Evolutionary conservation across 2,329 filamentous ascomycete species (phyloP).

Genomic region (Chrysoporthe austroafricana): DNA sequence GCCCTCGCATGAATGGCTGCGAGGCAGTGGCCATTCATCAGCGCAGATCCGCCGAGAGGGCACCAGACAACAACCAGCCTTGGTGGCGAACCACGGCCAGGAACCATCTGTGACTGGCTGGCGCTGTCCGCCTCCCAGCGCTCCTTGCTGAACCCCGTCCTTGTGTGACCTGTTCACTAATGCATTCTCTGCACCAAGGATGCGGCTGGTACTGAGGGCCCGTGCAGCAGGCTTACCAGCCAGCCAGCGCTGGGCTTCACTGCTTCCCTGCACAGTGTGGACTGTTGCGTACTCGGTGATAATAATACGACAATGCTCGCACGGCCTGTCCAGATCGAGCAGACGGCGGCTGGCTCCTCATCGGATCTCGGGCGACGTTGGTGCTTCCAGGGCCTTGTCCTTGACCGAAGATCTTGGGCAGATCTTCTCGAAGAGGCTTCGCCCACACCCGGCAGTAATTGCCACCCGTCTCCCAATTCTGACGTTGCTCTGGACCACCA

Average conservation of each 20-base stretch:
- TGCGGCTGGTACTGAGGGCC: slow-evolving; percentile 19
- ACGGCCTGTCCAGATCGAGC: slow-evolving; percentile 19
- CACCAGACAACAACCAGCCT: slow-evolving; percentile 9
- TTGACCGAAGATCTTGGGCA: slow-evolving; percentile 4
- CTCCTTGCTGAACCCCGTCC: slow-evolving; percentile 9
- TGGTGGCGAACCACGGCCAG: slow-evolving; percentile 23
- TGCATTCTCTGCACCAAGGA: slow-evolving; percentile 17
- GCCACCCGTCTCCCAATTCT: slow-evolving; percentile 21
- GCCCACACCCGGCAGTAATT: slow-evolving; percentile 2
- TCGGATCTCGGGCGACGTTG: slow-evolving; percentile 12
- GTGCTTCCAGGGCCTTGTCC: background rate
- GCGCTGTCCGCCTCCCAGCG: slow-evolving; percentile 8
- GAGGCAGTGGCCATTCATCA: slow-evolving; percentile 19
- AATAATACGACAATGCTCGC: slow-evolving; percentile 6
- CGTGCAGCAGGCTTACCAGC: background rate
- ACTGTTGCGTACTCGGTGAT: background rate
- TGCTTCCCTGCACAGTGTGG: slow-evolving; percentile 14
- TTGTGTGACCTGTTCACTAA: slow-evolving; percentile 24
- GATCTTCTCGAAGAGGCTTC: background rate
- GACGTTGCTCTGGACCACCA: slow-evolving; percentile 19
- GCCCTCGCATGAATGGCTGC: slow-evolving; percentile 20
- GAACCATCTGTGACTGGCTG: slow-evolving; percentile 18
- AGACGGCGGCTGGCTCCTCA: background rate
- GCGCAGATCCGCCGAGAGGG: slow-evolving; percentile 23
- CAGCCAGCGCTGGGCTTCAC: background rate